These are phyloP conservation scores for Pleurotus platypus DNA, from an alignment of 768 basidiomycete genomes.

Conservation along the genomic window DNA sequence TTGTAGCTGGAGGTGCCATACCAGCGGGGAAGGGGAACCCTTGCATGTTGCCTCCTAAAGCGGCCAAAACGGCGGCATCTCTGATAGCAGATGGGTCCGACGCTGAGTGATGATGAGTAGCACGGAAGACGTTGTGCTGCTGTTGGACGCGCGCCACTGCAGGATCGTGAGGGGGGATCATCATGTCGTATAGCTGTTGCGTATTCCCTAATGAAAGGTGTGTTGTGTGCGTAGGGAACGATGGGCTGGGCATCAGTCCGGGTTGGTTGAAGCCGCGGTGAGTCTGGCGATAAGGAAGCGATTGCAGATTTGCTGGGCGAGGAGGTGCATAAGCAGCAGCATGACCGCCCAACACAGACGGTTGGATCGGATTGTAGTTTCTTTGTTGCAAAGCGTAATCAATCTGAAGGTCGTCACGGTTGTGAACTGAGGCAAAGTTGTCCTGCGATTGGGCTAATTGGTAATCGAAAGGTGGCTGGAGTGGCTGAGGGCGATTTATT, in stretches of 20 bases:
- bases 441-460: conserved; percentile 35
- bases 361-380: conserved; percentile 44
- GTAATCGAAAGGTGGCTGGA: conserved; percentile 50
- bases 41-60: conserved; percentile 56
- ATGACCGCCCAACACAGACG: conserved; percentile 25
- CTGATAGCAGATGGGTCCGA: conserved; percentile 78
- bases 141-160: conserved; percentile 77
- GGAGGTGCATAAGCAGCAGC: conserved; percentile 48
- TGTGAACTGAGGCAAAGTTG: conserved; percentile 20
- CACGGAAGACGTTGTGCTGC: conserved; percentile 71
- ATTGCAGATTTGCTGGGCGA: conserved; percentile 46
- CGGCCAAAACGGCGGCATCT: conserved; percentile 63
- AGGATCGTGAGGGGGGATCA: conserved; percentile 58
- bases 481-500: conserved; percentile 49
- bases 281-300: conserved; percentile 58
- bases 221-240: conserved; percentile 54
- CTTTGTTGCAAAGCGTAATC: conserved; percentile 62
- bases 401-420: conserved; percentile 44
- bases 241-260: conserved; percentile 47
- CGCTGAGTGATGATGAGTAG: conserved; percentile 76
- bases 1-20: conserved; percentile 39
- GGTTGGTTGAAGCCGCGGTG: conserved; percentile 59
- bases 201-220: conserved; percentile 71
- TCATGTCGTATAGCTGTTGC: conserved; percentile 81
- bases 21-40: conserved; percentile 55